Conservation (phyloP, 768 basidiomycete genomes). For the Panellus pusillus region DNA sequence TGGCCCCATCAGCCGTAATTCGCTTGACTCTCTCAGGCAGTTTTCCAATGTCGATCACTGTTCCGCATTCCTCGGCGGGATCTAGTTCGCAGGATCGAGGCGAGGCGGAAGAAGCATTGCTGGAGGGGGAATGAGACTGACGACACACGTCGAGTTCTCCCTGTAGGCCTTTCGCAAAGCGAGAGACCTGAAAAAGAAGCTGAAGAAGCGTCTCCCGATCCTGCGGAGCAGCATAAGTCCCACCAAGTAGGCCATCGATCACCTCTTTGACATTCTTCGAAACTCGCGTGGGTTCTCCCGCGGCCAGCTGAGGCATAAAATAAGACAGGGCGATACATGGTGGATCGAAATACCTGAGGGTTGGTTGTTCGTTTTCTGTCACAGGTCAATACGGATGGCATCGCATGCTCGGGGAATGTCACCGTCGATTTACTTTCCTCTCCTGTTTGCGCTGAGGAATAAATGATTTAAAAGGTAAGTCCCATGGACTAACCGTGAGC, state of each 20-base stretch:
- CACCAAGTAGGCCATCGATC: constrained; percentile 8
- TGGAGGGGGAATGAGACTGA: constrained; percentile 2
- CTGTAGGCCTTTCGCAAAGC: constrained; percentile 14
- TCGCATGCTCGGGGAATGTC: not conserved
- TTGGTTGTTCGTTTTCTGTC: constrained; percentile 6
- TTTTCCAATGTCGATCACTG: constrained; percentile 7
- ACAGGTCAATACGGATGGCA: too few relatives aligned
- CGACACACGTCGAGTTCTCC: constrained; percentile 1
- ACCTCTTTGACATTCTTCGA: not conserved
- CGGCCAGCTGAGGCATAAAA: not conserved
- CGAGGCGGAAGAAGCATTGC: not conserved
- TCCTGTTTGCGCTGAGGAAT: not conserved
- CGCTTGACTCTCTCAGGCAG: constrained; percentile 12
- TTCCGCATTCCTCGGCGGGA: not conserved
- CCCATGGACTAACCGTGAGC: constrained; percentile 4
- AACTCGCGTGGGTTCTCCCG: not conserved
- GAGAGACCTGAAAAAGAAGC: constrained; percentile 12
- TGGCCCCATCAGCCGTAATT: not conserved
- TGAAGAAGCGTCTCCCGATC: constrained; percentile 11
- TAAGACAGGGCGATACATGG: not conserved
- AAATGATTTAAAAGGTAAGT: not conserved
- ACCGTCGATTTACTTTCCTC: constrained; percentile 8
- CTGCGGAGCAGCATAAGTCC: constrained; percentile 6
- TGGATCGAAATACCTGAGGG: not conserved
- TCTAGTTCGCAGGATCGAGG: not conserved